Conservation (phyloP, 345 rosid genomes). For the Excoecaria agallocha region DNA sequence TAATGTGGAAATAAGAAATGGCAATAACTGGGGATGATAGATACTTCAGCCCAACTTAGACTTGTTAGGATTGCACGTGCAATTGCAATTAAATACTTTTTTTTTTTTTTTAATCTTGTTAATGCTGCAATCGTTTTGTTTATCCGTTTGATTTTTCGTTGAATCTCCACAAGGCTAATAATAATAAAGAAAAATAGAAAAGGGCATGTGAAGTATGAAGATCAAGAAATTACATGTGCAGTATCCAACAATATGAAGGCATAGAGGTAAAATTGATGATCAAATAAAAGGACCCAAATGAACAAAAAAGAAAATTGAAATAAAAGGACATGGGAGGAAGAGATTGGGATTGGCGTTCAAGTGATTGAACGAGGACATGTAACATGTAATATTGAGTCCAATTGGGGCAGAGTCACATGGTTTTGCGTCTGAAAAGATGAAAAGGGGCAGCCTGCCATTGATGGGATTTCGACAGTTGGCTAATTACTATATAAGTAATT, state of each 20-base stretch:
- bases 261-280: background rate
- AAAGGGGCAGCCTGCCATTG: no score
- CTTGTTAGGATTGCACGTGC: background rate
- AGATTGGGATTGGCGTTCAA: no score
- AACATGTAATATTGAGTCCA: no score
- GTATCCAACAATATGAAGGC: background rate
- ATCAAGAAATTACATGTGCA: background rate
- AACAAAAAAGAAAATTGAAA: no score
- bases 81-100: background rate
- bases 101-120: background rate
- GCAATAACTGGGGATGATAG: background rate
- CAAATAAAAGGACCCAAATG: conserved; percentile 10
- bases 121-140: background rate
- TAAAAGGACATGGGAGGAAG: no score
- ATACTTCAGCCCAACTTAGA: background rate
- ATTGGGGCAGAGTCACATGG: no score
- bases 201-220: background rate
- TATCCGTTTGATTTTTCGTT: background rate
- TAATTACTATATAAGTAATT: no score
- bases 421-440: no score
- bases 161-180: no score
- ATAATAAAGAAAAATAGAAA: background rate
- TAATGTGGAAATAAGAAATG: background rate
- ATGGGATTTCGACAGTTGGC: no score
- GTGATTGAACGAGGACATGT: no score